Percentiles rank a stretch among this genome's conserved stretches.
phyloP scores from a whole-genome alignment of 2,329 filamentous ascomycete genomes.

The Diplodia sapinea region DNA sequence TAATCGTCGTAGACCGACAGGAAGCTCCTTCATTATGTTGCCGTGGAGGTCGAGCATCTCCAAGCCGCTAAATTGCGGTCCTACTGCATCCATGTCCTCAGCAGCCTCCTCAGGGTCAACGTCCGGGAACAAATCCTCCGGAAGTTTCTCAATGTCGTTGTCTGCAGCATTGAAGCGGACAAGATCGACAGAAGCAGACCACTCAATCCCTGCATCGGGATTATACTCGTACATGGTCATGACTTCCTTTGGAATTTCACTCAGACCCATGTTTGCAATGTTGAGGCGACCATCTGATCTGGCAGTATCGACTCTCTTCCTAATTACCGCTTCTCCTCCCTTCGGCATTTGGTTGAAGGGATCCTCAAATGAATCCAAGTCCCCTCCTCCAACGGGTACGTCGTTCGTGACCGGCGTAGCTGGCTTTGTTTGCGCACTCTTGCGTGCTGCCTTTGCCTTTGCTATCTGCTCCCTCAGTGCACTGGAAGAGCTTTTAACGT shows the following conservation, averaged over 20 bases:
- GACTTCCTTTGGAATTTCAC: conserved; percentile 80
- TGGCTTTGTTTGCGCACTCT: conserved; percentile 35
- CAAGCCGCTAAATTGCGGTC: conserved; percentile 79
- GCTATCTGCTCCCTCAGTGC: conserved; percentile 90
- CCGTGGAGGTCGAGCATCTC: conserved; percentile 86
- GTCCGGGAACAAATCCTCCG: conserved; percentile 81
- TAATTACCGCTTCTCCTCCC: conserved; percentile 70
- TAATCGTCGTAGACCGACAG: conserved; percentile 75
- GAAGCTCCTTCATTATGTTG: conserved; percentile 75
- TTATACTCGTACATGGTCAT: conserved; percentile 89
- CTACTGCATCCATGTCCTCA: conserved; percentile 69
- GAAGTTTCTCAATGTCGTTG: conserved; percentile 79
- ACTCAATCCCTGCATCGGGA: conserved; percentile 69
- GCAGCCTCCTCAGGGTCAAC: conserved; percentile 58
- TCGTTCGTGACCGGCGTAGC: conserved; percentile 22
- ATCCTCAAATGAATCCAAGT: conserved; percentile 66
- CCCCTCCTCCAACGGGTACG: conserved; percentile 39
- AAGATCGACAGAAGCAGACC: conserved; percentile 92
- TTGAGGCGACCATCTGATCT: conserved; percentile 82
- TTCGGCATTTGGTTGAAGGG: conserved; percentile 73
- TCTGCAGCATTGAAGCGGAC: conserved; percentile 84
- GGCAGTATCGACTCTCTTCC: conserved; percentile 73
- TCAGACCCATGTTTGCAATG: conserved; percentile 82
- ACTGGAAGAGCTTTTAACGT: conserved; percentile 71
- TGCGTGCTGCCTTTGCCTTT: conserved; percentile 82